Base-by-base conservation (phyloP, 768 basidiomycete genomes). In the Leccinellum luteum region DNA sequence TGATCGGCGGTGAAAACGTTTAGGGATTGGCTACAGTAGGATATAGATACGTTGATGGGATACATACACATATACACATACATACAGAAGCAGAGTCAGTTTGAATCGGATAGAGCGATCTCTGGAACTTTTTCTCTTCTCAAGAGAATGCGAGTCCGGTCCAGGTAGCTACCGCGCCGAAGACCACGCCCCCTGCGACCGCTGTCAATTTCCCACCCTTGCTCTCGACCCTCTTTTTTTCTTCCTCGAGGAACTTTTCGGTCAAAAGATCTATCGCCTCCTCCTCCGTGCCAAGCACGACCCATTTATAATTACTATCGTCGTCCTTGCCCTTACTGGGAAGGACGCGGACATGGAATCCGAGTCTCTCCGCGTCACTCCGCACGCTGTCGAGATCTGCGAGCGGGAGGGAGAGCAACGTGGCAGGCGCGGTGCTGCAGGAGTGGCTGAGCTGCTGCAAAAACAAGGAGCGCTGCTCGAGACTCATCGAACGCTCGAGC, bases 121-220 rank as follows among this genome's bases (percentile, higher is more conserved):
- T 32, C 30, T 21, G 43, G n/a, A 43, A 6, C 41, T 19, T 43
- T 50, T 21, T 13, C 12, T 19, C 41, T 21, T 27, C 45, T 79
- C 60, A 82, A 62, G 69, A 79, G 76, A 75, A 74, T 31, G 85
- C 85, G 52, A 86, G 75, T 15, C 83, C 82, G 19, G 81, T 81
- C 75, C 79, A 85, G 50, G 83, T 77, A 43, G 83, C 83, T 7
- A 84, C 81, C 41, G 81, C 85, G 41, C 85, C 85, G 19, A 85
- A 78, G 17, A 85, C 75, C n/a, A 78, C 82, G 48, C 81, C 83
- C 17, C 82, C 79, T 58, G 84, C 84, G 51, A 76, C 80, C 47
- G 77, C 78, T 48, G 72, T 76, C 69, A 72, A 58, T 81, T 68
- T 55, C 60, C 72, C 59, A 8, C 56, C 61, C 2, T 48, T 60